Evolutionary conservation across 2,329 filamentous ascomycete species (phyloP), one percentile per base, ranked within the genome.

Genomic region (Simplicillium aogashimaense): DNA sequence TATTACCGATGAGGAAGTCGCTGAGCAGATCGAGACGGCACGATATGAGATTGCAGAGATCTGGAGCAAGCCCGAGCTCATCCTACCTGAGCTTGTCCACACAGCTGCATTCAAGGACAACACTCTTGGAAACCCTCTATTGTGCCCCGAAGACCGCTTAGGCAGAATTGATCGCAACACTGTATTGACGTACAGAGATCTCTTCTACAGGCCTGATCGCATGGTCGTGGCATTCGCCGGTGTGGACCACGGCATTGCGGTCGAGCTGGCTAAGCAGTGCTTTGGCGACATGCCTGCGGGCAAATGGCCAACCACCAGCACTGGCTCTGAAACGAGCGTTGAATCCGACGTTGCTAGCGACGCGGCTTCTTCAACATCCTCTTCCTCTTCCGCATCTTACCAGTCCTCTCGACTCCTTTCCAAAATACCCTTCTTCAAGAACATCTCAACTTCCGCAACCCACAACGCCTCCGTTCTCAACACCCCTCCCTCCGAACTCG

Each of bases 1-100:
- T 41, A 83, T 97, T 49, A 94, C 86, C 8, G 83, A 94, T 18
- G 78, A 86, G 15, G 92, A 98, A 63, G 85, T 98, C 1, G 65
- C 74, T 15, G 79, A 88, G 58, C 92, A 98, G 65, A 69, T 98
- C 16, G 79, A 85, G 57, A 97, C 90, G 7, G 92, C 90, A 8
- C 79, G 89, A 39, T 98, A 97, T 58, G 92, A 98, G 65, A 92
- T 98, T 59, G 79, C 80, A 17, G 92, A 97, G 68, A 97, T 98
- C 42, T 98, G 92, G 92, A 83, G 83, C 52, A 97, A 94, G 70
- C 89, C 92, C 0, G 90, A 97, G 55, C 75, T 98, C 41, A 97
- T 98, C 51, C 68, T 98, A 45, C 92, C 92, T 0, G 92, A 98
- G 65, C 66, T 98, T 51, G 83, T 97, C 30, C 92, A 98, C 61